These are phyloP conservation scores for Cairneyella variabilis DNA, from an alignment of 495 filamentous ascomycete genomes.

Conservation along the genomic window DNA sequence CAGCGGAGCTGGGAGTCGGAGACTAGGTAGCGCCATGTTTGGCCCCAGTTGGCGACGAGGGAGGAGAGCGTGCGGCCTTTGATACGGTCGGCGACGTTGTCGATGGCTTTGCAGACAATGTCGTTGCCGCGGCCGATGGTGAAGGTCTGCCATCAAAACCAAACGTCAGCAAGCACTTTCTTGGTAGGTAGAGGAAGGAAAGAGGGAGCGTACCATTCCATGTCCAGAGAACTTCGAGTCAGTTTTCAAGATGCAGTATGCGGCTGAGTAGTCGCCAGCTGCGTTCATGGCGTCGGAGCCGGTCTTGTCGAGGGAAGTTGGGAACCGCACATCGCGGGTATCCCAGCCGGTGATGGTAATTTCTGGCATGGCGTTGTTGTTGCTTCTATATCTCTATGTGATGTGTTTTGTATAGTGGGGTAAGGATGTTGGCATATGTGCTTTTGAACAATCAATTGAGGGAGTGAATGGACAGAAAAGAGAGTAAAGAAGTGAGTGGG, in stretches of 20 bases:
- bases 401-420: too few species aligned
- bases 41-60: constrained; percentile 77
- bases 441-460: too few species aligned
- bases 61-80: constrained; percentile 67
- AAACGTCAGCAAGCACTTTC: background rate
- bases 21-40: constrained; percentile 88
- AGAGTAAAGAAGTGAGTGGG: too few species aligned
- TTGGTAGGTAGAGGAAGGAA: background rate
- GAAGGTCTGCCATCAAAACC: constrained; percentile 67
- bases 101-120: constrained; percentile 83
- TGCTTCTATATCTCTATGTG: too few species aligned
- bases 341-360: constrained; percentile 78
- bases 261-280: constrained; percentile 86
- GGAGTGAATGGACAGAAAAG: too few species aligned
- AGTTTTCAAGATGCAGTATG: constrained; percentile 88
- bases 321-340: constrained; percentile 87
- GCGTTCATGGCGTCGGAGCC: constrained; percentile 98
- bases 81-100: constrained; percentile 69
- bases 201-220: constrained; percentile 65
- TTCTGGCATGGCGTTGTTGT: constrained; percentile 38
- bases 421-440: too few species aligned
- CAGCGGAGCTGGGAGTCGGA: constrained; percentile 87
- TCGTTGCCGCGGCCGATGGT: constrained; percentile 96
- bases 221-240: constrained; percentile 71
- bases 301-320: constrained; percentile 90